Evolutionary conservation across 2,329 filamentous ascomycete genomes (phyloP).

Genomic region (Exophiala sp.): DNA sequence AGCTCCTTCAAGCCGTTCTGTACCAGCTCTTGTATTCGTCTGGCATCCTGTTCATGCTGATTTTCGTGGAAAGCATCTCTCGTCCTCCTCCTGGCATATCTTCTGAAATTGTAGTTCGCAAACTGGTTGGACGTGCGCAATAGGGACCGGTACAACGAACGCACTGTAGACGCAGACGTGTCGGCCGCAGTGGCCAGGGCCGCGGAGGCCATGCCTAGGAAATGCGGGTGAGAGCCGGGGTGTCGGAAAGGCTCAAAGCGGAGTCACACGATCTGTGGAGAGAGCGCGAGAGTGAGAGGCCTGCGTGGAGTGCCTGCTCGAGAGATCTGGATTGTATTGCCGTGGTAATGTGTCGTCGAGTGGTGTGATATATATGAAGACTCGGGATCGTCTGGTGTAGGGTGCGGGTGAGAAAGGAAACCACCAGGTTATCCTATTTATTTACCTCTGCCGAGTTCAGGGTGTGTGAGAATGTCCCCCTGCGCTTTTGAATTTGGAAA

Average conservation of each 20-base stretch:
- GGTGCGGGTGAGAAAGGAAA: background rate
- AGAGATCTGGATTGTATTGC: background rate
- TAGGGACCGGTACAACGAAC: conserved; percentile 71
- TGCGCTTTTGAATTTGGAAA: background rate
- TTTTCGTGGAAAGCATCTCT: conserved; percentile 85
- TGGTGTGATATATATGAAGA: conserved; percentile 12
- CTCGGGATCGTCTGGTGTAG: background rate
- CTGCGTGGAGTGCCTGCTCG: background rate
- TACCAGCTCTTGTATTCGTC: conserved; percentile 77
- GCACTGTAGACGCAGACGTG: conserved; percentile 43
- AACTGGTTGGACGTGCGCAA: conserved; percentile 82
- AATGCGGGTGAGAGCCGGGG: background rate
- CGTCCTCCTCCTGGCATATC: conserved; percentile 88
- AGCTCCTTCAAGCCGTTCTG: conserved; percentile 83
- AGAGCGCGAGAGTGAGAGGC: background rate
- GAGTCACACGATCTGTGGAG: background rate
- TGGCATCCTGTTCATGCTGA: conserved; percentile 63
- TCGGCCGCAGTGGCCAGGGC: conserved; percentile 33
- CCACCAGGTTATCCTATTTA: background rate
- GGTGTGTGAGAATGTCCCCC: background rate
- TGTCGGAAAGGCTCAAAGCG: background rate
- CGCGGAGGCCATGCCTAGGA: conserved; percentile 39
- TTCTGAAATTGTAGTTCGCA: conserved; percentile 92
- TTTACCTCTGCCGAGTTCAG: background rate
- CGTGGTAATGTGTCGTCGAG: conserved; percentile 1